Conservation (phyloP, 768 basidiomycete genomes). For the Boletus subcaerulescens region DNA sequence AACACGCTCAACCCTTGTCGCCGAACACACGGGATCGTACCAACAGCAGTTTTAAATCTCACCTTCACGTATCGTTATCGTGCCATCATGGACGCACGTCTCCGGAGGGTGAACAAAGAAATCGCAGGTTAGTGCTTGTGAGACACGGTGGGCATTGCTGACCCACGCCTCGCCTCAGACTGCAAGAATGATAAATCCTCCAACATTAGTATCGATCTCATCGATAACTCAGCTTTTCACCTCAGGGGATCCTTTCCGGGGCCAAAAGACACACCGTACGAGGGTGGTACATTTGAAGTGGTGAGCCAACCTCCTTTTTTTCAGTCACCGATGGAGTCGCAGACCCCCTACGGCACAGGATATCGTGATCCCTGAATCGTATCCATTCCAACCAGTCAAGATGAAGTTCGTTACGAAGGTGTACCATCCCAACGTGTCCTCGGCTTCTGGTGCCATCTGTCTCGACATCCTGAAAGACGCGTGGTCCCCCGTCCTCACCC, state of each 20-base stretch:
- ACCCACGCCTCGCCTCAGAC: conserved; percentile 45
- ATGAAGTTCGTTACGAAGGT: conserved; percentile 99
- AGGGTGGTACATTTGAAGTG: conserved; percentile 88
- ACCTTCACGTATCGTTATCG: not conserved
- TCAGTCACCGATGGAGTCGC: not conserved
- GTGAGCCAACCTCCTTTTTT: conserved; percentile 45
- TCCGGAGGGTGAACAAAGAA: conserved; percentile 92
- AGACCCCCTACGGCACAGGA: conserved; percentile 48
- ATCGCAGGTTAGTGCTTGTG: conserved; percentile 59
- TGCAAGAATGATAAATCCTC: conserved; percentile 95
- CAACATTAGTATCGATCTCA: conserved; percentile 78
- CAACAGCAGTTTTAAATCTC: not conserved
- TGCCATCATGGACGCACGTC: conserved; percentile 75
- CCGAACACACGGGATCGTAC: not conserved
- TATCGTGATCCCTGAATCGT: conserved; percentile 88
- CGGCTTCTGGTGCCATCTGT: conserved; percentile 92
- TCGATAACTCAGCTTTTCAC: conserved; percentile 90
- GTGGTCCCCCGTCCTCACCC: conserved; percentile 93
- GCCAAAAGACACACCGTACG: conserved; percentile 90
- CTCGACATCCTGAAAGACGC: conserved; percentile 84
- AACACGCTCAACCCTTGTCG: not conserved
- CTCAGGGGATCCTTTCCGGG: conserved; percentile 89
- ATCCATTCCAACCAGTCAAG: conserved; percentile 92
- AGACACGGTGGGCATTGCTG: not conserved
- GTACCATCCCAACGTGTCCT: conserved; percentile 95